Base-by-base conservation (phyloP, 2,329 filamentous ascomycete species). In the Aureobasidium uvarum region DNA sequence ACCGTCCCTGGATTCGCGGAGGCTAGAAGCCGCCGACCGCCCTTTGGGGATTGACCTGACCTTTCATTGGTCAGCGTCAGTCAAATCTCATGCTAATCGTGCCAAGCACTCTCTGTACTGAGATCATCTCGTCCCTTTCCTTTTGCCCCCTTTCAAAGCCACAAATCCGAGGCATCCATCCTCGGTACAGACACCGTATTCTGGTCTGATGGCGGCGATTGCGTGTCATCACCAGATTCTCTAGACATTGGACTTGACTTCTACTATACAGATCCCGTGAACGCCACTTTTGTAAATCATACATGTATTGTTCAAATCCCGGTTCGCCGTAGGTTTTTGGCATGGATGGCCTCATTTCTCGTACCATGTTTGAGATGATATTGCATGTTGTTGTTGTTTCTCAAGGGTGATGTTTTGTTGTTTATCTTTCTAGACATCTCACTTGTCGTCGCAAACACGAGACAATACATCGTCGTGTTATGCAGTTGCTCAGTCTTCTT, bases 291-390 rank as follows among this genome's bases (percentile, higher is more conserved):
- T n/a, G 10, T 56, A 6, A 23, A 43, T 58, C 8, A 2, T 36
- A n/a, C 41, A 5, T 43, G 33, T 14, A 16, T 5, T 58, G 36
- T 45, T 60, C 56, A 60, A 46, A 60, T 38, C 56, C 56, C 56
- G 56, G 5, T 20, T 36, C 43, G 31, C 41, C 28, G 56, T 48
- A 31, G 16, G 36, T 4, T 11, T 58, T 18, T 46, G 36, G 50
- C 45, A 55, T 58, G 54, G 54, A n/a, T 39, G 54, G 54, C 54
- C 54, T 58, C 48, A 45, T 58, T 58, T 58, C 39, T 58, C 25
- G 54, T 58, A 58, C 25, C 20, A 45, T 58, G 54, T 58, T 58
- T 58, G 38, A 33, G 39, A 20, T 45, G 39, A 58, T 43, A 33
- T 58, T 33, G 18, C 38, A 33, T 45, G 54, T 16, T 58, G 54